A percentile compares a stretch with the other conserved stretches of the same genome.
phyloP scores from a whole-genome alignment of 768 basidiomycete genomes.

The Lactarius akahatsu region DNA sequence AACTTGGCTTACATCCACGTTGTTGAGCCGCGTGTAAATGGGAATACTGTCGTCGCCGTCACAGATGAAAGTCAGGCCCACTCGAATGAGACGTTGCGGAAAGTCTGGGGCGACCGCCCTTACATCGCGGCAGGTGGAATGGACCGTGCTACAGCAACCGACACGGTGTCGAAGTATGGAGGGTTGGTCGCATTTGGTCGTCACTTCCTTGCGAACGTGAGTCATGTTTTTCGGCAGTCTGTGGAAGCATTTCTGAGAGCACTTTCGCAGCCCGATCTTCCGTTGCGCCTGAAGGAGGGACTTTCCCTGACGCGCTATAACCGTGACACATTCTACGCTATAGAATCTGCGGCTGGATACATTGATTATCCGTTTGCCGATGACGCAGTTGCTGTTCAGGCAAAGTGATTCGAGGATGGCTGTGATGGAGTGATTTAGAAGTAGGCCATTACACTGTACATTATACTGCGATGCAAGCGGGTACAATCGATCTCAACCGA shows the following conservation, averaged over 20 bases:
- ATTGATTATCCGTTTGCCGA: too few species aligned
- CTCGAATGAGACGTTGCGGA: not conserved
- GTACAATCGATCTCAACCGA: too few species aligned
- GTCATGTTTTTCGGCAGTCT: not conserved
- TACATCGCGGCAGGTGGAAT: slow-evolving; percentile 18
- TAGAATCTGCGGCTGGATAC: too few species aligned
- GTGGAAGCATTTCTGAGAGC: not conserved
- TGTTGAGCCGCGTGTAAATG: not conserved
- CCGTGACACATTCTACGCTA: too few species aligned
- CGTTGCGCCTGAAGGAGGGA: too few species aligned
- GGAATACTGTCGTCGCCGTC: not conserved
- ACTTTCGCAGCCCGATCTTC: too few species aligned
- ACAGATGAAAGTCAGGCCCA: not conserved
- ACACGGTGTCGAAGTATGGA: slow-evolving; percentile 13
- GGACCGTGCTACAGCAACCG: slow-evolving; percentile 10
- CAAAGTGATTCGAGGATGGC: not conserved
- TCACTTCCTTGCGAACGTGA: slow-evolving; percentile 20
- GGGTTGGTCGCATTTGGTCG: slow-evolving; percentile 21
- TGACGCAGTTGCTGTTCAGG: not conserved
- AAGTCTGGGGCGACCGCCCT: slow-evolving; percentile 2
- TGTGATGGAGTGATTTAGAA: too few species aligned
- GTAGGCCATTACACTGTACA: too few species aligned
- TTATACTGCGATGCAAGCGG: too few species aligned
- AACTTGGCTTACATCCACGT: slow-evolving; percentile 21
- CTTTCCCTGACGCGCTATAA: too few species aligned